Base-by-base conservation (phyloP, 257 asterid species). In the Solanum rostratum region DNA sequence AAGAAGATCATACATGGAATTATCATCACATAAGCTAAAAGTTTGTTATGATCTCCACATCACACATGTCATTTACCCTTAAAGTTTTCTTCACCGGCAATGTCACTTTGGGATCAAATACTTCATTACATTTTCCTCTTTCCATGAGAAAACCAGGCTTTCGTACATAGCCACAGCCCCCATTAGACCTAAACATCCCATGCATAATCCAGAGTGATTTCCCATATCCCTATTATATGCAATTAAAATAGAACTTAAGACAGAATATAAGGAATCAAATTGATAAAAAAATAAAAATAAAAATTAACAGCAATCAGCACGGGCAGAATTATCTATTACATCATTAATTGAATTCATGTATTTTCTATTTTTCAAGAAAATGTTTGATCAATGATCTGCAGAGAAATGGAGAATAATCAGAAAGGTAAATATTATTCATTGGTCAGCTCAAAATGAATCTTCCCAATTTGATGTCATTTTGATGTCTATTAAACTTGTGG, bases 191-290 rank as follows among this genome's bases (percentile, higher is more conserved):
- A 88, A 96, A 96, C 90, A 96, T 84, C 20, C 99, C 99, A 33
- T 96, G 99, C 99, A 95, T 96, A 93, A 91, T 88, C 97, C 97
- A 95, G 10, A 96, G 96, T 50, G 95, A 91, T 88, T 96, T 96
- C 12, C 98, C 99, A 68, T 93, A 94, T 59, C 99, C 99, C 99
- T 95, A 84, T 69, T 55, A 81, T 11, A 66, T 57, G 45, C 41
- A 66, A 54, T 76, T 76, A 27, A 68, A 22, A 49, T 49, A 24
- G 53, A 24, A 50, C 13, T 68, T 65, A n/a, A 29, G 52, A 71
- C 69, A 14, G 39, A 54, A 37, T 3, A 62, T n/a, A 50, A 24
- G 10, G 53, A 27, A 19, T 83, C 43, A 76, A 2, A 76, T 46
- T 46, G 41, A 49, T 49, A 27, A 16, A 4, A 24, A 49, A 9